Percentiles rank a stretch among this genome's conserved stretches.
Conservation (phyloP, 2,329 filamentous ascomycete species). For the Zymoseptoria pseudotritici region DNA sequence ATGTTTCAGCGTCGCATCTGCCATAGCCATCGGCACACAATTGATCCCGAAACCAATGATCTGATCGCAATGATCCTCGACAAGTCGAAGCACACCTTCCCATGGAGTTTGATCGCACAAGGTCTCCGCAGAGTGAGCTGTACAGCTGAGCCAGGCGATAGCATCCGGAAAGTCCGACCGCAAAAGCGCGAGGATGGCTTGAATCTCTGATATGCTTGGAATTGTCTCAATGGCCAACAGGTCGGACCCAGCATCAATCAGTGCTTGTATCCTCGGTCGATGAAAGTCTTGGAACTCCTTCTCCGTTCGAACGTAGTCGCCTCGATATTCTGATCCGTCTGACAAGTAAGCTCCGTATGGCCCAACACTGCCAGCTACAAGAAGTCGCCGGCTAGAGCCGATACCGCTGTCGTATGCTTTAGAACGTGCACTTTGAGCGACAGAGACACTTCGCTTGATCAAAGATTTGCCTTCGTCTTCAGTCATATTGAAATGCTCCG, state of each 20-base stretch:
- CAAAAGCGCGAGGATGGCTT: constrained; percentile 35
- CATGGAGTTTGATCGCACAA: constrained; percentile 39
- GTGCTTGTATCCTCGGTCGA: constrained; percentile 34
- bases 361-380: constrained; percentile 41
- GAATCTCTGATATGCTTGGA: constrained; percentile 34
- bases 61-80: constrained; percentile 24
- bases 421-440: constrained; percentile 35
- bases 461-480: constrained; percentile 30
- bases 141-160: constrained; percentile 38
- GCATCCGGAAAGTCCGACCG: constrained; percentile 30
- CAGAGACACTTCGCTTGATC: constrained; percentile 34
- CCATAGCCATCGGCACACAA: constrained; percentile 34
- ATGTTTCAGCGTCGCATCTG: constrained; percentile 27
- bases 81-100: constrained; percentile 24
- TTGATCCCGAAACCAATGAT: constrained; percentile 41
- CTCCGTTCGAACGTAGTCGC: constrained; percentile 31
- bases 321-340: constrained; percentile 41
- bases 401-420: constrained; percentile 20
- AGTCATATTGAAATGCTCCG: constrained; percentile 30
- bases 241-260: constrained; percentile 37
- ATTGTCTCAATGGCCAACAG: constrained; percentile 42
- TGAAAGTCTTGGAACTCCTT: constrained; percentile 37
- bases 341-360: constrained; percentile 43
- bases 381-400: constrained; percentile 14
- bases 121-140: constrained; percentile 29